Evolutionary conservation across 2,329 filamentous ascomycete genomes (phyloP).

Genomic region (Periconia macrospinosa): DNA sequence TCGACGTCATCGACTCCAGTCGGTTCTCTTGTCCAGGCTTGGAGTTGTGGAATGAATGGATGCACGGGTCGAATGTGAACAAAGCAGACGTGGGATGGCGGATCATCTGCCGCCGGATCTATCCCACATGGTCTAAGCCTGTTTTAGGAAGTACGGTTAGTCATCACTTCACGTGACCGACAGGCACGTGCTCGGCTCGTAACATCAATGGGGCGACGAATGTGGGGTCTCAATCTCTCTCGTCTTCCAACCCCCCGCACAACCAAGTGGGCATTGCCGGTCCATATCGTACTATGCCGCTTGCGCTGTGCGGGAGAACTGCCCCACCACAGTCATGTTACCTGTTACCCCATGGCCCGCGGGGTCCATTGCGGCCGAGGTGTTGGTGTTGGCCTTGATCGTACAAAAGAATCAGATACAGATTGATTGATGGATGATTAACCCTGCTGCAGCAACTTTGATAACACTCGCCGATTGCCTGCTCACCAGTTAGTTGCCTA

Average conservation of each 20-base stretch:
- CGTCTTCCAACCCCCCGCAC: background rate
- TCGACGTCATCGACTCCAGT: background rate
- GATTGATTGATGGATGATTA: slow-evolving; percentile 4
- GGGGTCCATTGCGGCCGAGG: background rate
- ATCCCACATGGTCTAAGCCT: no score
- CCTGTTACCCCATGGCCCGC: background rate
- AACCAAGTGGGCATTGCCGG: background rate
- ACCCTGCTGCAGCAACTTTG: slow-evolving; percentile 4
- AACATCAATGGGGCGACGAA: no score
- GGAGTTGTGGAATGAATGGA: background rate
- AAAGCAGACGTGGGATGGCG: no score
- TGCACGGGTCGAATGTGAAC: no score
- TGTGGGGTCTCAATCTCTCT: background rate
- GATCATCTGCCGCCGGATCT: no score
- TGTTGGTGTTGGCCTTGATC: background rate
- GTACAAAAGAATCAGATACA: slow-evolving; percentile 6
- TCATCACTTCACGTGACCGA: no score
- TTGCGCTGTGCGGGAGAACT: no score
- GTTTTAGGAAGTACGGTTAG: no score
- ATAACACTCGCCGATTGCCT: background rate
- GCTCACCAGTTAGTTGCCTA: no score
- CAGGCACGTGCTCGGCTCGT: no score
- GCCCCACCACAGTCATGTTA: background rate
- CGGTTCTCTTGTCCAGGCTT: background rate
- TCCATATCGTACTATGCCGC: background rate